These are phyloP conservation scores for Sporothrix pallida DNA, from an alignment of 2,329 filamentous ascomycete genomes.

Conservation along the genomic window DNA sequence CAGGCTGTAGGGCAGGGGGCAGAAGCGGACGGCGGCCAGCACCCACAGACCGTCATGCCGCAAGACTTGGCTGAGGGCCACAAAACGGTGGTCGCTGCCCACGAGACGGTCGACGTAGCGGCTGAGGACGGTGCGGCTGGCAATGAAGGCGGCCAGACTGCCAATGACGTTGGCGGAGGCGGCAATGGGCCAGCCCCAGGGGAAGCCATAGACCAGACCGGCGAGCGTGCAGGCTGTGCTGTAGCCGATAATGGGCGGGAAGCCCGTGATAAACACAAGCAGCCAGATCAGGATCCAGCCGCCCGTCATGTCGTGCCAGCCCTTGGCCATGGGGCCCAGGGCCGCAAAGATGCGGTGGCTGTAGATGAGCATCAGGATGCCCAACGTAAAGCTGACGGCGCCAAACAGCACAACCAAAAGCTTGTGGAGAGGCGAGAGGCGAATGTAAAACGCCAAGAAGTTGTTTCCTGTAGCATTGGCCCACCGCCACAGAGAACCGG, in stretches of 20 bases:
- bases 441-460: constrained; percentile 50
- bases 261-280: constrained; percentile 76
- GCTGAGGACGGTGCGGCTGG: constrained; percentile 78
- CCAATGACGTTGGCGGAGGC: constrained; percentile 79
- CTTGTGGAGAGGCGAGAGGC: constrained; percentile 66
- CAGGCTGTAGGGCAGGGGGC: constrained; percentile 88
- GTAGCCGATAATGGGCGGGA: constrained; percentile 89
- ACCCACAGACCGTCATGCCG: constrained; percentile 89
- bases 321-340: constrained; percentile 73
- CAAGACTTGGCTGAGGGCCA: constrained; percentile 84
- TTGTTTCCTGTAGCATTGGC: constrained; percentile 20
- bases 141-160: constrained; percentile 78
- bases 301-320: constrained; percentile 74
- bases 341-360: constrained; percentile 79
- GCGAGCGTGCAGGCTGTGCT: constrained; percentile 68
- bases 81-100: constrained; percentile 82
- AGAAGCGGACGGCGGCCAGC: constrained; percentile 88
- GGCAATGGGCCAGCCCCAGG: constrained; percentile 78
- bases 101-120: constrained; percentile 80
- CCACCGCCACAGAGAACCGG: constrained; percentile 17
- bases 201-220: constrained; percentile 63
- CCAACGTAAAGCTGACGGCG: constrained; percentile 59
- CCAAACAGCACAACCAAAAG: constrained; percentile 60
- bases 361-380: constrained; percentile 75
- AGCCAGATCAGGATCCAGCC: constrained; percentile 80